Evolutionary conservation across 495 filamentous ascomycete species (phyloP).

Genomic region (Penicillium antarcticum): DNA sequence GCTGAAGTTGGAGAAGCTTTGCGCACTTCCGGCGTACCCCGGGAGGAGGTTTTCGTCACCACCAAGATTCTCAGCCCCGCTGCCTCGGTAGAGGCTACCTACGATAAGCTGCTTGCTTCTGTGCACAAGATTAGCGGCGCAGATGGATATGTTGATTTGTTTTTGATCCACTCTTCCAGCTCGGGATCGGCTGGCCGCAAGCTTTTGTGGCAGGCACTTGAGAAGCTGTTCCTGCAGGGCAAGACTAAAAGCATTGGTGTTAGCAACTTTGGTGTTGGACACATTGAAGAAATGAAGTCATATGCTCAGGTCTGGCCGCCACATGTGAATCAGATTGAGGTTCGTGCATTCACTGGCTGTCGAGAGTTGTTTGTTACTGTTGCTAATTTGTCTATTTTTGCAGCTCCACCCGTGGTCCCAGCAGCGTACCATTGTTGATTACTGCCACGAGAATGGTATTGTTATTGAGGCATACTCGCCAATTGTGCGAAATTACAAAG

Average conservation of each 20-base stretch:
- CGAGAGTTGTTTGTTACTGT: neutral
- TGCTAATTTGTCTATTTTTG: neutral
- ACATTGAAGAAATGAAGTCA: slow-evolving; percentile 60
- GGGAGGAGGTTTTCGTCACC: slow-evolving; percentile 61
- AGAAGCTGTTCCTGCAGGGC: slow-evolving; percentile 55
- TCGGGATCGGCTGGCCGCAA: slow-evolving; percentile 51
- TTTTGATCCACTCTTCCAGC: slow-evolving; percentile 63
- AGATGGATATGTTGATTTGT: slow-evolving; percentile 66
- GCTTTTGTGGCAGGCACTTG: slow-evolving; percentile 64
- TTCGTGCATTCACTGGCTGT: slow-evolving; percentile 20
- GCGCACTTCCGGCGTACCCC: slow-evolving; percentile 48
- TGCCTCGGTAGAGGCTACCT: slow-evolving; percentile 55
- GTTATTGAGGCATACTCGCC: slow-evolving; percentile 65
- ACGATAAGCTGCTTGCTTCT: slow-evolving; percentile 55
- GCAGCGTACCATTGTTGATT: slow-evolving; percentile 56
- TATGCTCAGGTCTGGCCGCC: slow-evolving; percentile 64
- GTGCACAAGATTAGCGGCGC: slow-evolving; percentile 58
- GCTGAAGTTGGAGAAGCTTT: slow-evolving; percentile 61
- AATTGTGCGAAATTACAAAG: slow-evolving; percentile 59
- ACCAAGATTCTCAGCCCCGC: slow-evolving; percentile 61
- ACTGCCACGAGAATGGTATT: slow-evolving; percentile 60
- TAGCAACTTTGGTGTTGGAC: slow-evolving; percentile 62
- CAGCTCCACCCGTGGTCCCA: slow-evolving; percentile 68
- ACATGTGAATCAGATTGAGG: slow-evolving; percentile 69
- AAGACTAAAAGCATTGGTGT: slow-evolving; percentile 63